A percentile compares a stretch with the other conserved stretches of the same genome.
Evolutionary conservation across 371 early-diverging fungal species (phyloP).

Genomic region (Gilbertella persicaria): DNA sequence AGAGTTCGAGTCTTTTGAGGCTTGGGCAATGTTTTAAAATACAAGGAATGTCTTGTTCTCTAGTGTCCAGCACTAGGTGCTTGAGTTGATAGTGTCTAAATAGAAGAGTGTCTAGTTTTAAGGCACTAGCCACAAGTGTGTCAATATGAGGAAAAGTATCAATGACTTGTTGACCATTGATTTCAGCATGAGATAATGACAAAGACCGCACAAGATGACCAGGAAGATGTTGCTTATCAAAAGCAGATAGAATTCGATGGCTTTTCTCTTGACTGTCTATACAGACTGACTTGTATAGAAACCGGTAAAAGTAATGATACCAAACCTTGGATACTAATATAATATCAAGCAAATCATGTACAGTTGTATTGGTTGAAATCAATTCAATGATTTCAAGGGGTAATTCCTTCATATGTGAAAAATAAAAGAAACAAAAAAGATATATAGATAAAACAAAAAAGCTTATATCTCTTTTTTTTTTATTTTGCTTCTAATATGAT

Average conservation of each 20-base stretch:
- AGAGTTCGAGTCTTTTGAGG: conserved; percentile 5
- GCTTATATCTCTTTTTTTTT: no score
- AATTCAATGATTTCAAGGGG: conserved; percentile 19
- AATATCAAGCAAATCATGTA: conserved; percentile 7
- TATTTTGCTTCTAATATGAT: no score
- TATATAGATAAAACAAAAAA: not conserved
- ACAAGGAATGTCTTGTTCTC: conserved; percentile 8
- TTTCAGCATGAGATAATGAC: not conserved
- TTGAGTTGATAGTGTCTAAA: not conserved
- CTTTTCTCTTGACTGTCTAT: conserved; percentile 3
- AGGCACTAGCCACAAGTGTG: conserved; percentile 2
- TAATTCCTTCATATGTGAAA: not conserved
- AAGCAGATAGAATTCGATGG: conserved; percentile 1
- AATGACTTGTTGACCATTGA: conserved; percentile 1
- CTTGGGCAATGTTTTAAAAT: conserved; percentile 10
- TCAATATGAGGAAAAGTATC: conserved; percentile 12
- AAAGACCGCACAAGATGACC: conserved; percentile 10
- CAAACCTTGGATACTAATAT: conserved; percentile 21
- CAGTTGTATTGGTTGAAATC: conserved; percentile 4
- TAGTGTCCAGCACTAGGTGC: not conserved
- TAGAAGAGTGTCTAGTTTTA: conserved; percentile 6
- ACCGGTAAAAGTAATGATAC: conserved; percentile 11
- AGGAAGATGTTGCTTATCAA: conserved; percentile 4
- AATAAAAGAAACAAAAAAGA: not conserved
- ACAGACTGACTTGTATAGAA: conserved; percentile 4